Evolutionary conservation across 192 early-diverging fungal species (phyloP).

Genomic region (Pilaira anomala): DNA sequence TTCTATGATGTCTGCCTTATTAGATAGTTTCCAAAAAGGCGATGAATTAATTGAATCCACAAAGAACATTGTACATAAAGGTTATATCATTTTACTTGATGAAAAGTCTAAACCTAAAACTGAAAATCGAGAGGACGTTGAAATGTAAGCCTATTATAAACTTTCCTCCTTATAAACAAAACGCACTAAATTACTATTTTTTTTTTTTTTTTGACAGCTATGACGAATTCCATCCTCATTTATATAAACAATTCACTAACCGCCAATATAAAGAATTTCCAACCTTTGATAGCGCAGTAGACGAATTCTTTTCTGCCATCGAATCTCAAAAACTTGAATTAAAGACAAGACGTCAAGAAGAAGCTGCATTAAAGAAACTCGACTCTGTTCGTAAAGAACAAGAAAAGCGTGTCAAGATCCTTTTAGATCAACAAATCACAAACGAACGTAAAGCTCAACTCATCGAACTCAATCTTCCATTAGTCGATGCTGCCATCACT

Average conservation of each 20-base stretch:
- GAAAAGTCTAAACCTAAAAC: conserved; percentile 38
- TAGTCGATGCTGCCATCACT: conserved; percentile 84
- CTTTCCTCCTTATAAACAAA: background rate
- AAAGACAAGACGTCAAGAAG: conserved; percentile 57
- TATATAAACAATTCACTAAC: conserved; percentile 60
- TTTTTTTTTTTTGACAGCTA: conserved; percentile 37
- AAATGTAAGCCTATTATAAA: conserved; percentile 24
- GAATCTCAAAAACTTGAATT: conserved; percentile 81
- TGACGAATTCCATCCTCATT: conserved; percentile 72
- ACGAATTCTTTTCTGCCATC: conserved; percentile 89
- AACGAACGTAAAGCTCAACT: conserved; percentile 74
- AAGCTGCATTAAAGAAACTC: conserved; percentile 76
- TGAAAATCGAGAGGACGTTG: conserved; percentile 31
- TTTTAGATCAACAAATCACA: conserved; percentile 67
- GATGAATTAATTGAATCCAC: conserved; percentile 64
- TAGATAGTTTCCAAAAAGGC: conserved; percentile 66
- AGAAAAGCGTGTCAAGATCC: conserved; percentile 67
- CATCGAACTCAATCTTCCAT: conserved; percentile 81
- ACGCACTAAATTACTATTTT: background rate
- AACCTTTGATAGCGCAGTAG: conserved; percentile 81
- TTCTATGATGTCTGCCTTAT: conserved; percentile 54
- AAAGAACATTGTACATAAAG: conserved; percentile 47
- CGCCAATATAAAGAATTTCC: conserved; percentile 57
- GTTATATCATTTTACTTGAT: conserved; percentile 59
- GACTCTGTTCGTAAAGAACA: conserved; percentile 79